These are phyloP conservation scores for Suhomyces coccinellae DNA, from an alignment of 1,139 yeast species.

Conservation along the genomic window DNA sequence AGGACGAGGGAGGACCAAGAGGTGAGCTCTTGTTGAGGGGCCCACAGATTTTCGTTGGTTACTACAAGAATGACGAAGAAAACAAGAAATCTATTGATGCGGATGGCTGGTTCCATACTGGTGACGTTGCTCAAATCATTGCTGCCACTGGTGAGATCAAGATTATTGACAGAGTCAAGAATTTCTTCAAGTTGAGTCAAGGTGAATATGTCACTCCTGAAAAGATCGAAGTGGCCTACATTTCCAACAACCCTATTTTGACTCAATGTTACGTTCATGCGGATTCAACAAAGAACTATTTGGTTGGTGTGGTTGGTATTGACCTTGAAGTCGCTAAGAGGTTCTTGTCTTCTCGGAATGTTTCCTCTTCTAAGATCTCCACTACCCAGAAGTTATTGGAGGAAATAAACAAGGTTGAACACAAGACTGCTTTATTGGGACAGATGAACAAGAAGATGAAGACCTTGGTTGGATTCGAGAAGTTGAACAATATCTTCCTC, in stretches of 20 bases:
- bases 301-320: slow-evolving; percentile 25
- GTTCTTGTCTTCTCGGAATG: slow-evolving; percentile 17
- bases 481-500: slow-evolving; percentile 24
- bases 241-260: slow-evolving; percentile 21
- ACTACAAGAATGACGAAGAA: slow-evolving; percentile 28
- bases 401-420: slow-evolving; percentile 16
- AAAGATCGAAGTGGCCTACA: slow-evolving; percentile 24
- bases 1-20: slow-evolving; percentile 31
- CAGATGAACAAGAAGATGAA: slow-evolving; percentile 14
- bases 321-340: slow-evolving; percentile 21
- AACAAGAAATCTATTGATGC: slow-evolving; percentile 22
- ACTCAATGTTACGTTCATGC: slow-evolving; percentile 26
- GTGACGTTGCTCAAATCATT: slow-evolving; percentile 27
- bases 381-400: slow-evolving; percentile 19
- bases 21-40: slow-evolving; percentile 31
- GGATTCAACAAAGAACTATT: slow-evolving; percentile 22
- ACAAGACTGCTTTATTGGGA: slow-evolving; percentile 14
- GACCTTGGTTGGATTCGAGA: slow-evolving; percentile 25
- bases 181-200: slow-evolving; percentile 32
- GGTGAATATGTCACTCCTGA: slow-evolving; percentile 32
- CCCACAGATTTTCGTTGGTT: slow-evolving; percentile 25
- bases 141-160: slow-evolving; percentile 18
- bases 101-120: slow-evolving; percentile 31
- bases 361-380: slow-evolving; percentile 17
- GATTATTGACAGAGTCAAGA: slow-evolving; percentile 30